These are phyloP conservation scores for Xylaria curta DNA, from an alignment of 495 filamentous ascomycete genomes.

Conservation along the genomic window DNA sequence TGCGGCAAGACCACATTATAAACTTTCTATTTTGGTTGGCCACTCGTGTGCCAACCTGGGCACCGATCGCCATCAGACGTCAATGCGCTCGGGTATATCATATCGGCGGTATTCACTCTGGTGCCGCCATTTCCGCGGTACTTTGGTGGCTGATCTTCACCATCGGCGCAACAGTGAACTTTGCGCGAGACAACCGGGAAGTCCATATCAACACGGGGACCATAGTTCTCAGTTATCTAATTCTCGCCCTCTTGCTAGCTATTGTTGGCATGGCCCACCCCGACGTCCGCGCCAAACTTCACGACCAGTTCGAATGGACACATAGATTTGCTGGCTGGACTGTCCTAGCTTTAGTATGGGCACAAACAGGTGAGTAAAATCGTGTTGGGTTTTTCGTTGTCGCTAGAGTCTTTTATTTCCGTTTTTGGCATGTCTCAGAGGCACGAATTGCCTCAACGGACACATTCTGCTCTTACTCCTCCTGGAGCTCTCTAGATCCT, in stretches of 20 bases:
- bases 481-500: no score
- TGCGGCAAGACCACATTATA: slow-evolving; percentile 70
- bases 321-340: slow-evolving; percentile 67
- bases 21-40: slow-evolving; percentile 63
- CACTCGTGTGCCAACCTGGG: slow-evolving; percentile 60
- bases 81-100: slow-evolving; percentile 68
- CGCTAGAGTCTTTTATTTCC: no score
- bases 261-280: slow-evolving; percentile 50
- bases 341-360: slow-evolving; percentile 58
- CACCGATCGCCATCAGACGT: slow-evolving; percentile 63
- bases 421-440: no score
- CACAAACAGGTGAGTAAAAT: slow-evolving; percentile 19
- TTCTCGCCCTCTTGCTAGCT: slow-evolving; percentile 37
- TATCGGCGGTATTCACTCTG: slow-evolving; percentile 71
- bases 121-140: slow-evolving; percentile 63
- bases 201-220: slow-evolving; percentile 30
- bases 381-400: neutral
- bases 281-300: slow-evolving; percentile 50
- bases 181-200: slow-evolving; percentile 42
- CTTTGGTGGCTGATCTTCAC: slow-evolving; percentile 69
- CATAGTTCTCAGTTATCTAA: slow-evolving; percentile 39
- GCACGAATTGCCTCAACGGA: no score
- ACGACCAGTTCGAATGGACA: slow-evolving; percentile 63
- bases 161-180: slow-evolving; percentile 54
- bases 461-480: no score